These are phyloP conservation scores for Xerocomellus chrysenteron DNA, from an alignment of 768 basidiomycete genomes.

Conservation along the genomic window DNA sequence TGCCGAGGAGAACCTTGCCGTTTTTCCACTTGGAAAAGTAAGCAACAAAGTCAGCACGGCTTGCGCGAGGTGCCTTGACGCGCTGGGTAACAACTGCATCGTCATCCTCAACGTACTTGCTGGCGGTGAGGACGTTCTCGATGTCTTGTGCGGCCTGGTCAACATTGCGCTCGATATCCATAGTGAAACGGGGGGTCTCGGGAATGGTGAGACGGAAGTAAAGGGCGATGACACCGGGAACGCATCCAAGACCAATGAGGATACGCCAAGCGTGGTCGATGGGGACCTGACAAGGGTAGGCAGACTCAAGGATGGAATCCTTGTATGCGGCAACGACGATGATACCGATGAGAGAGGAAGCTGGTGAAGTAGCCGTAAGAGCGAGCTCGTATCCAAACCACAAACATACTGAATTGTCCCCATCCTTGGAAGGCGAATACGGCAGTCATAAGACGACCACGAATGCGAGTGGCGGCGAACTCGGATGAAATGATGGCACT, in stretches of 20 bases:
- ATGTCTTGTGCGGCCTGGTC: constrained; percentile 74
- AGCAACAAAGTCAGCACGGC: constrained; percentile 59
- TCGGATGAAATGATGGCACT: constrained; percentile 87
- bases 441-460: constrained; percentile 87
- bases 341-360: constrained; percentile 64
- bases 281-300: constrained; percentile 38
- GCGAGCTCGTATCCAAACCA: neutral
- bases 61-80: constrained; percentile 67
- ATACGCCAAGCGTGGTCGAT: constrained; percentile 86
- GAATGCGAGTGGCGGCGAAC: constrained; percentile 72
- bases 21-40: constrained; percentile 79
- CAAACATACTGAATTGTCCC: constrained; percentile 69
- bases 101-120: constrained; percentile 50
- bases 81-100: constrained; percentile 49
- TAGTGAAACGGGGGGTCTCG: constrained; percentile 88
- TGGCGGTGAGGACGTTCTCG: constrained; percentile 57
- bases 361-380: constrained; percentile 29
- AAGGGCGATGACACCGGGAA: constrained; percentile 78
- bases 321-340: constrained; percentile 72
- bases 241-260: constrained; percentile 82
- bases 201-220: constrained; percentile 94
- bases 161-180: constrained; percentile 87
- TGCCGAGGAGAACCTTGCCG: constrained; percentile 74
- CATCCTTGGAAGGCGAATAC: constrained; percentile 87
- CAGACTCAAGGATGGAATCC: constrained; percentile 46